Base-by-base conservation (phyloP, 805 yeast genomes). In the Barnettozyma botsteinii region DNA sequence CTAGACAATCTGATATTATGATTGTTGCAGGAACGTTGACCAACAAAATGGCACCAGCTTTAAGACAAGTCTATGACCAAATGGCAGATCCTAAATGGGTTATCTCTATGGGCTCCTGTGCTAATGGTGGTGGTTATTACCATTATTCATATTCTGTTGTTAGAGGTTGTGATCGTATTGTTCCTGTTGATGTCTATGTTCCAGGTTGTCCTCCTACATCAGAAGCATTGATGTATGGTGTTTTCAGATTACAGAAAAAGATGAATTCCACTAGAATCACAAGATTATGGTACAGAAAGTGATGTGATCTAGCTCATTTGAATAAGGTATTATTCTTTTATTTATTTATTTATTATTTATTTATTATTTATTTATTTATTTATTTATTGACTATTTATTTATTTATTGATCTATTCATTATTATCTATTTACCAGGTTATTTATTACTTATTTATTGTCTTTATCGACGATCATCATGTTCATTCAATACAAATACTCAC, bases 51-150 rank as follows among this genome's bases (percentile, higher is more conserved):
- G 95, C 95, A 2, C 95, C 95, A 30, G 93, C 93, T 20, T 70
- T 85, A 62, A 81, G 95, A 69, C 93, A 85, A 68, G 95, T 85
- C 25, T 85, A 86, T 64, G 95, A 85, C 64, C 95, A 85, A 66
- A 86, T 86, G 95, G 87, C 95, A 26, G 93, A 83, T 53, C 95
- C 95, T 34, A 79, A 89, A 66, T 85, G 95, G 95, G 95, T 86
- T 38, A 85, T 85, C 53, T 83, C 93, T 42, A 85, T 85, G 95
- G 95, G 95, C 35, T 81, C 91, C 7, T 85, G 95, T 67, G 95
- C 95, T 48, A 85, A 85, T 60, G 95, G 95, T 47, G 95, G 95
- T 46, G 95, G 95, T 25, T 85, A 85, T 66, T 85, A 85, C 67
- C 95, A 85, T 64, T 85, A 85, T 65, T 82, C 93, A 10, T 85